Base-by-base conservation (phyloP, 192 early-diverging fungal species). In the Podila epigama region DNA sequence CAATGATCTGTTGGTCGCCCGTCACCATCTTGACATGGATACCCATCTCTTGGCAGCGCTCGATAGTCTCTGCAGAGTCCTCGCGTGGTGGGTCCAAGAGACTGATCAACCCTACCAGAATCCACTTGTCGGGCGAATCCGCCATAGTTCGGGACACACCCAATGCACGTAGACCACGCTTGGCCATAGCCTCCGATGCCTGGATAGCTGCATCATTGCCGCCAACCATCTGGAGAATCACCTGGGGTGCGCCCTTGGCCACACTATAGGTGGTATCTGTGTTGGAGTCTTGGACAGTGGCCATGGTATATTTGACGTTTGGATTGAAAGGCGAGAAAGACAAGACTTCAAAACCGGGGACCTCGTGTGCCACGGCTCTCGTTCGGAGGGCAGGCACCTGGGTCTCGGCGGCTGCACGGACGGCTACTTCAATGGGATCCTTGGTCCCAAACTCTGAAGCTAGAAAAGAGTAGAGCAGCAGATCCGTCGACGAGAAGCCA, bases 21-120 rank as follows among this genome's bases (percentile, higher is more conserved):
- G 95, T 97, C 61, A 97, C 89, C 95, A 97, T 95, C 83, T 97
- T 97, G 80, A 95, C 92, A 25, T 87, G 81, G 40, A 97, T 88
- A 50, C 95, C 95, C 80, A 94, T 86, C 32, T 81, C 67, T 58
- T 90, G 84, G 82, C 94, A 95, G 48, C 95, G 92, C n/a, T 81
- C 72, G 57, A 97, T 95, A 16, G 95, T 97, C 60, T 89, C 83
- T 44, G 85, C 93, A 36, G 95, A 95, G 79, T 95, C 95, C 33
- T 88, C 88, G 35, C 94, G 88, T 56, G 94, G 93, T 29, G 94
- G 93, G 70, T 95, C 94, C 44, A 95, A 83, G 20, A 96, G 84
- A 34, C 93, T 94, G 62, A 95, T 93, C 87, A 95, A 83, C 62
- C 93, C 94, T 51, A 96, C 88, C 4, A 96, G 75, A 80, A 91